Evolutionary conservation across 192 early-diverging fungal species (phyloP).

Genomic region (Coemansia sp.): DNA sequence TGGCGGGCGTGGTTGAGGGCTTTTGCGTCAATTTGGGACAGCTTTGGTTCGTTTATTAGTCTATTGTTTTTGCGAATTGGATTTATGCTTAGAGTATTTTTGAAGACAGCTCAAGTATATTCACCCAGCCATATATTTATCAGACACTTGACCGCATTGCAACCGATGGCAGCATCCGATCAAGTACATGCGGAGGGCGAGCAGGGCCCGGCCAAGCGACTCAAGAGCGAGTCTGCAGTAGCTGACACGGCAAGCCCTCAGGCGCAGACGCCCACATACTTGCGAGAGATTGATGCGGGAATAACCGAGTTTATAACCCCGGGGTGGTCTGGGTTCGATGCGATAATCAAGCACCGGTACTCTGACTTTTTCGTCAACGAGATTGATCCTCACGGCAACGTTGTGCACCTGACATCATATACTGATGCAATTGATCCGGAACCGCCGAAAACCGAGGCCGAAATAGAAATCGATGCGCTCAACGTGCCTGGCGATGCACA

Average conservation of each 20-base stretch:
- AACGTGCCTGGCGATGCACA: slow-evolving; percentile 29
- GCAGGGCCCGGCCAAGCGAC: slow-evolving; percentile 27
- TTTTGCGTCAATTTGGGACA: too few relatives aligned
- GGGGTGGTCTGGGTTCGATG: slow-evolving; percentile 41
- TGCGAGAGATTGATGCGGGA: slow-evolving; percentile 67
- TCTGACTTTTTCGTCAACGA: slow-evolving; percentile 94
- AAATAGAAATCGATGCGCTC: slow-evolving; percentile 28
- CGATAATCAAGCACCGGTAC: slow-evolving; percentile 63
- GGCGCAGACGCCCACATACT: slow-evolving; percentile 5
- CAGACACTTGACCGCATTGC: background rate
- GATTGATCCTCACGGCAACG: slow-evolving; percentile 68
- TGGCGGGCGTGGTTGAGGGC: too few relatives aligned
- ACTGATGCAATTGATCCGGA: slow-evolving; percentile 34
- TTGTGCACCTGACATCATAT: slow-evolving; percentile 65
- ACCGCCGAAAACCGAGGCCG: slow-evolving; percentile 25
- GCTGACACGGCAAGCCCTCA: background rate
- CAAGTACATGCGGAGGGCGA: background rate
- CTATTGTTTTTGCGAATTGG: too few relatives aligned
- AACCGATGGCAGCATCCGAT: background rate
- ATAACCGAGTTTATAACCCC: slow-evolving; percentile 57
- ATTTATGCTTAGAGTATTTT: background rate
- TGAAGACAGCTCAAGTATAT: background rate
- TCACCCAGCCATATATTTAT: background rate
- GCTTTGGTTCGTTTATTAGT: too few relatives aligned
- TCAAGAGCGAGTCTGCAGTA: slow-evolving; percentile 7